Percentiles rank a stretch among this genome's conserved stretches.
Conservation (phyloP, 768 basidiomycete genomes). For the Pulveroboletus sp. region DNA sequence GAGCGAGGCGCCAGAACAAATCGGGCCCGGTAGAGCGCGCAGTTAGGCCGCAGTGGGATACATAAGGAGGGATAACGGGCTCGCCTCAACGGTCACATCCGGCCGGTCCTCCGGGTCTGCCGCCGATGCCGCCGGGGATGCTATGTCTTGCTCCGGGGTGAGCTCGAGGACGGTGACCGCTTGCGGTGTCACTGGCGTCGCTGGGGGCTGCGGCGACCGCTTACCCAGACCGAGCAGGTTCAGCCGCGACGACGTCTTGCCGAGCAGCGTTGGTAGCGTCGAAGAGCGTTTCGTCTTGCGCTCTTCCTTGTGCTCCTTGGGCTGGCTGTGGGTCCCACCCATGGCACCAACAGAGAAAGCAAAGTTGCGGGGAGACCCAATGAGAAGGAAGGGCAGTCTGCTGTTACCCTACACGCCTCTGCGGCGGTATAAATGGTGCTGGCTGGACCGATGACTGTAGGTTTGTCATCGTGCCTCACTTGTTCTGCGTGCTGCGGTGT, state of each 20-base stretch:
- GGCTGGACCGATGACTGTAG: constrained; percentile 3
- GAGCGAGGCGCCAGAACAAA: background rate
- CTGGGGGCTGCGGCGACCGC: constrained; percentile 28
- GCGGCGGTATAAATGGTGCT: constrained; percentile 18
- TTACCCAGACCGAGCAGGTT: constrained; percentile 25
- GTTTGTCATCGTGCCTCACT: constrained; percentile 24
- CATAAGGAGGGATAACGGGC: background rate
- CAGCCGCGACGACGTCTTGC: constrained; percentile 27
- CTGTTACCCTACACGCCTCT: constrained; percentile 13
- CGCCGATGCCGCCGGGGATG: constrained; percentile 22
- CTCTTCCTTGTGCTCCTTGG: constrained; percentile 18
- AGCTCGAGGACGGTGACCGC: constrained; percentile 6
- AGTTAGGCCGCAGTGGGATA: constrained; percentile 8
- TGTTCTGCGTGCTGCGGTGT: constrained; percentile 26
- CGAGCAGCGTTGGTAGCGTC: constrained; percentile 21
- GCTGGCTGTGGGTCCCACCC: constrained; percentile 28
- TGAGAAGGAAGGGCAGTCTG: constrained; percentile 1
- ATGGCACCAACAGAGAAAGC: constrained; percentile 9
- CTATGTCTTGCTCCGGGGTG: constrained; percentile 12
- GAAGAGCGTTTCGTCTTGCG: constrained; percentile 22
- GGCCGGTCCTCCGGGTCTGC: constrained; percentile 23
- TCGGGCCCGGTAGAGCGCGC: constrained; percentile 12
- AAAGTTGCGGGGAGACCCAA: background rate
- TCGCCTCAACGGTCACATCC: constrained; percentile 22
- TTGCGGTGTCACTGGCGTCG: constrained; percentile 25